Conservation (phyloP, 345 rosid species). For the Eucalyptus paniculata region DNA sequence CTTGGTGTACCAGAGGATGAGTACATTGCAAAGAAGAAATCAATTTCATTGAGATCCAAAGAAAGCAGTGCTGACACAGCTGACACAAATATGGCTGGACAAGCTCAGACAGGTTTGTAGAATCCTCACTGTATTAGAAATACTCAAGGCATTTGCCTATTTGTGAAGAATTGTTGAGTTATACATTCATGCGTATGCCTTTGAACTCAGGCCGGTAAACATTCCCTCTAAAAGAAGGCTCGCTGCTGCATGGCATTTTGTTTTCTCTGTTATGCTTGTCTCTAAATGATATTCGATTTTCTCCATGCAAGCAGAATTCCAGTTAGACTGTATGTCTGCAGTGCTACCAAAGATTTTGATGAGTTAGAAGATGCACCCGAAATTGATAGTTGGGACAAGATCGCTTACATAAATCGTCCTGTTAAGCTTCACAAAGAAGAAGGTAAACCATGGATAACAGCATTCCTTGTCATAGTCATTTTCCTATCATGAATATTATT, state of each 20-base stretch:
- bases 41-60: constrained; percentile 19
- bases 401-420: constrained; percentile 62
- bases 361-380: constrained; percentile 48
- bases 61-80: not conserved
- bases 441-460: too few relatives aligned
- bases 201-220: not conserved
- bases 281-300: not conserved
- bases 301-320: constrained; percentile 58
- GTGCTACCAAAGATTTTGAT: constrained; percentile 40
- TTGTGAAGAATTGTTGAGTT: not conserved
- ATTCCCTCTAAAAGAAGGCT: not conserved
- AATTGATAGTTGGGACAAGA: constrained; percentile 73
- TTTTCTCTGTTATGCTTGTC: not conserved
- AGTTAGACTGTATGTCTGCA: constrained; percentile 64
- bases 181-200: not conserved
- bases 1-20: constrained; percentile 59
- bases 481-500: too few relatives aligned
- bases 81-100: constrained; percentile 43
- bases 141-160: not conserved
- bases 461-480: too few relatives aligned
- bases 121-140: not conserved
- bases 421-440: constrained; percentile 11
- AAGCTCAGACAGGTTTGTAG: constrained; percentile 63
- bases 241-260: too few relatives aligned
- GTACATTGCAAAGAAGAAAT: constrained; percentile 13